These are phyloP conservation scores for Erythrobasidium hasegawianum DNA, from an alignment of 1,284 basidiomycete genomes.

Conservation along the genomic window DNA sequence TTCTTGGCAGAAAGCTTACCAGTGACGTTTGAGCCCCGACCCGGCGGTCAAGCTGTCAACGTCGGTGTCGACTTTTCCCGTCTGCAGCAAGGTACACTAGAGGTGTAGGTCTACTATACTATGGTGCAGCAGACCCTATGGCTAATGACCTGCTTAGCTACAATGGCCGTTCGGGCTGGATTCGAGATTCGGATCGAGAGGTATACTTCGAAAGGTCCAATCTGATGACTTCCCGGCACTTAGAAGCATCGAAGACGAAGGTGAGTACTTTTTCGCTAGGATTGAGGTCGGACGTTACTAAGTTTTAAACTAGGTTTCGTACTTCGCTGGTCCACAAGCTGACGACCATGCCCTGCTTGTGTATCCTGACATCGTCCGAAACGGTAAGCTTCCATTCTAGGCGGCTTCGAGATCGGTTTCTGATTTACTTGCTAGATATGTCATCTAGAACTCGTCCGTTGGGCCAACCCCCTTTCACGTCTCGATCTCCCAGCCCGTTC, in stretches of 20 bases:
- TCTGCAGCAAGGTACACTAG: not conserved
- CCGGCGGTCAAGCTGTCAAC: conserved; percentile 2
- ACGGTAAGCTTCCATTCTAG: not conserved
- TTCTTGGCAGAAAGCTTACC: not conserved
- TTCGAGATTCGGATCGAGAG: not conserved
- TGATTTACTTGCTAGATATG: no score
- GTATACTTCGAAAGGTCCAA: not conserved
- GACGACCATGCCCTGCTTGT: conserved; percentile 2
- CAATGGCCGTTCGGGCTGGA: conserved; percentile 16
- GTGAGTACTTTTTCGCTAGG: not conserved
- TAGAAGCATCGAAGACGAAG: no score
- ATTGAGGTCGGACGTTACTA: not conserved
- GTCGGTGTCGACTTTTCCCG: conserved; percentile 6
- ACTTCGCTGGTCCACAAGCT: not conserved
- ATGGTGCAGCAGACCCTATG: no score
- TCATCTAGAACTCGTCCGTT: no score
- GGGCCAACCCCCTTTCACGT: no score
- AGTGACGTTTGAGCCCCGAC: conserved; percentile 9
- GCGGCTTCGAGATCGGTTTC: no score
- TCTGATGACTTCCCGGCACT: no score
- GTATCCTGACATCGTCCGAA: not conserved
- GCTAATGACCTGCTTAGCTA: not conserved
- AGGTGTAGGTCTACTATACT: no score
- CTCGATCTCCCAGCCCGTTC: no score
- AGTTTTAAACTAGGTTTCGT: not conserved